These are phyloP conservation scores for Flaveria ramosissima DNA, from an alignment of 129 eudicot species.

Conservation along the genomic window DNA sequence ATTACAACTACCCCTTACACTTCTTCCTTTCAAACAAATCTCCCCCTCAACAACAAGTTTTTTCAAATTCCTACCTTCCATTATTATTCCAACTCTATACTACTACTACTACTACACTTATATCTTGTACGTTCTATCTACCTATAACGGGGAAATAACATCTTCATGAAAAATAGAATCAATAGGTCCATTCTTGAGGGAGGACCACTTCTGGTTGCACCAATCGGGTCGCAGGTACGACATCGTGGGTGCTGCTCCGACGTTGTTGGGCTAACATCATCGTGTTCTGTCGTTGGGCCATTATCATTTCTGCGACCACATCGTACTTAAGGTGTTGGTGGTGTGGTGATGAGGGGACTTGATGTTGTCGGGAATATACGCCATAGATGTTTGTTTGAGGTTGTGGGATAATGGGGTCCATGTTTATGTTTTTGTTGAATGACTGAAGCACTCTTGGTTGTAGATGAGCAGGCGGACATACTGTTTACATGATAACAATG, in stretches of 20 bases:
- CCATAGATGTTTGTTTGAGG: conserved; percentile 29
- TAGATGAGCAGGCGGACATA: conserved; percentile 36
- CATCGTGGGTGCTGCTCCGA: conserved; percentile 21
- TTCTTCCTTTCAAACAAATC: conserved; percentile 23
- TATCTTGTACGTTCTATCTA: conserved; percentile 27
- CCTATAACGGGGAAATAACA: conserved; percentile 2
- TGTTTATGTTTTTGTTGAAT: conserved; percentile 30
- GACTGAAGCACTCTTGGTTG: conserved; percentile 38
- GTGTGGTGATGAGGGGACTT: background rate
- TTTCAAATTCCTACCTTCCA: conserved; percentile 17
- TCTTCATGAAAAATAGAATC: conserved; percentile 5
- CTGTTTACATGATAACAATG: conserved; percentile 16
- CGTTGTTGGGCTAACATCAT: conserved; percentile 34
- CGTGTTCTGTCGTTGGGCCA: conserved; percentile 44
- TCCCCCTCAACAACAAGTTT: conserved; percentile 26
- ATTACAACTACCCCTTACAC: conserved; percentile 23
- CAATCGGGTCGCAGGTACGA: conserved; percentile 24
- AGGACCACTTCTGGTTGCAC: conserved; percentile 42
- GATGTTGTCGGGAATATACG: conserved; percentile 29
- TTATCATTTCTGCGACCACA: conserved; percentile 27
- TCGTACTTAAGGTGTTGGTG: background rate
- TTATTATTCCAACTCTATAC: conserved; percentile 14
- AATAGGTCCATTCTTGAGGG: conserved; percentile 87
- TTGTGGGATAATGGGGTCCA: conserved; percentile 20
- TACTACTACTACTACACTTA: conserved; percentile 10